Evolutionary conservation across 371 early-diverging fungal species (phyloP).

Genomic region (Rhizopus sp.): DNA sequence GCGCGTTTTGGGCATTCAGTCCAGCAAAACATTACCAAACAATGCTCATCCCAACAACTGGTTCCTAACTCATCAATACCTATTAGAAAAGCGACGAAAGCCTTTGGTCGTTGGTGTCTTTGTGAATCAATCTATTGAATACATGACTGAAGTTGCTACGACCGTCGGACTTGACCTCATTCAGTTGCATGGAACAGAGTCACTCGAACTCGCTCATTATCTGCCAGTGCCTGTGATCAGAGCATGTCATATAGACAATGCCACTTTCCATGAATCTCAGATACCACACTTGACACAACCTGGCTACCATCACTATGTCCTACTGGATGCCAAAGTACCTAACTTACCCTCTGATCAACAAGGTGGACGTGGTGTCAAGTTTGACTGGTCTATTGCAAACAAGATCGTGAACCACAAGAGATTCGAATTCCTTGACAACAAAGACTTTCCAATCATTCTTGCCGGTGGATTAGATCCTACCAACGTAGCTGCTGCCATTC

Average conservation of each 20-base stretch:
- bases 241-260: slow-evolving; percentile 79
- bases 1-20: slow-evolving; percentile 38
- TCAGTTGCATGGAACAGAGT: slow-evolving; percentile 91
- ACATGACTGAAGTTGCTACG: slow-evolving; percentile 70
- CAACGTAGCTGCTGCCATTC: slow-evolving; percentile 78
- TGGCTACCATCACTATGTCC: slow-evolving; percentile 65
- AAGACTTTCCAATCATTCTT: slow-evolving; percentile 71
- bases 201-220: slow-evolving; percentile 60
- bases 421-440: slow-evolving; percentile 23
- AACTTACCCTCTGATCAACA: slow-evolving; percentile 53
- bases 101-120: slow-evolving; percentile 95
- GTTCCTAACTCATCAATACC: slow-evolving; percentile 57
- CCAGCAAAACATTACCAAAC: not conserved
- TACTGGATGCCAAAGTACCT: slow-evolving; percentile 73
- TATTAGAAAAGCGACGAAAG: slow-evolving; percentile 52
- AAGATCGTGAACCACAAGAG: slow-evolving; percentile 48
- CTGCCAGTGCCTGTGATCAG: slow-evolving; percentile 88
- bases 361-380: slow-evolving; percentile 71
- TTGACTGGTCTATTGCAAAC: slow-evolving; percentile 82
- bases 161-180: slow-evolving; percentile 82
- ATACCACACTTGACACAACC: slow-evolving; percentile 51
- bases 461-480: slow-evolving; percentile 90
- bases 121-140: slow-evolving; percentile 76
- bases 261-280: slow-evolving; percentile 33
- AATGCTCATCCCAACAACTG: slow-evolving; percentile 41